phyloP scores from a whole-genome alignment of 345 rosid genomes.

The Leavenworthia alabamica region DNA sequence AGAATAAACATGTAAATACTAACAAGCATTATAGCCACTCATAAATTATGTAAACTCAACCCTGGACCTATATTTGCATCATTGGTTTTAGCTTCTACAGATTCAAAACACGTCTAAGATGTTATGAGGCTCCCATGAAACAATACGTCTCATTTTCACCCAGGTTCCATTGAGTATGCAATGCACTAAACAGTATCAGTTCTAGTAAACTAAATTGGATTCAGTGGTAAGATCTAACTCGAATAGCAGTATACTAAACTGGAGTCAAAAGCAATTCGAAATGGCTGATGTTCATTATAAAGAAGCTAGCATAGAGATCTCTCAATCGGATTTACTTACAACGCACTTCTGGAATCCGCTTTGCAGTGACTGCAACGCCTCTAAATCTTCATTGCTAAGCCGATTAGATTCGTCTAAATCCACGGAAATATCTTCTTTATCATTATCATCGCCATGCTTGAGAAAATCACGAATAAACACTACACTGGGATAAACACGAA shows the following conservation, averaged over 20 bases:
- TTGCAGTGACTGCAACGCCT: slow-evolving; percentile 62
- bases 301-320: slow-evolving; percentile 12
- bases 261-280: background rate
- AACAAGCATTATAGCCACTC: background rate
- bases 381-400: slow-evolving; percentile 58
- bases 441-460: background rate
- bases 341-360: slow-evolving; percentile 75
- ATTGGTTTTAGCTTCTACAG: background rate
- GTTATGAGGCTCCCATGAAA: background rate
- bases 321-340: slow-evolving; percentile 37
- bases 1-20: background rate
- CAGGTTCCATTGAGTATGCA: background rate
- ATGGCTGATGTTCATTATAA: background rate
- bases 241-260: background rate
- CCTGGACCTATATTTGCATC: background rate
- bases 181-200: background rate
- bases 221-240: background rate
- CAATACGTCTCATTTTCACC: background rate
- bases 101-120: background rate
- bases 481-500: background rate
- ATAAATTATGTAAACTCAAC: background rate
- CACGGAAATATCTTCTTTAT: slow-evolving; percentile 23
- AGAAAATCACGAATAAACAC: background rate
- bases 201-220: background rate
- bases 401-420: slow-evolving; percentile 42